Evolutionary conservation across 495 filamentous ascomycete species (phyloP).

Genomic region (Podospora pseudopauciseta): DNA sequence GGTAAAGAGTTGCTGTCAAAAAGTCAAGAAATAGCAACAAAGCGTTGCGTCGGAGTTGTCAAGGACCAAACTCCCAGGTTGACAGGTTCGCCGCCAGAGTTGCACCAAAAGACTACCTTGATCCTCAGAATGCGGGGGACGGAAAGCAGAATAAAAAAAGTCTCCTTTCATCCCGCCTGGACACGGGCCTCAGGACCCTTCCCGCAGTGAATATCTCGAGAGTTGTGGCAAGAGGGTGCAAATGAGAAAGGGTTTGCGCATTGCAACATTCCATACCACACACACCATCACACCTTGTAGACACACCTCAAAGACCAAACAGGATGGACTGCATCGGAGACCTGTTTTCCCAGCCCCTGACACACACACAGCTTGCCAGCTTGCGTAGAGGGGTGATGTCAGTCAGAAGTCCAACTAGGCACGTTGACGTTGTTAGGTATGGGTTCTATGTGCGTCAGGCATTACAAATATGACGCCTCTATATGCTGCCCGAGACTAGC

Average conservation of each 20-base stretch:
- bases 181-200: constrained; percentile 12
- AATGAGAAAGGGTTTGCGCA: no score
- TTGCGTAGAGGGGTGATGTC: no score
- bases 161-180: constrained; percentile 3
- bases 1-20: neutral
- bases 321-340: constrained; percentile 22
- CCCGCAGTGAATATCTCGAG: neutral
- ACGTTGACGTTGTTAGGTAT: neutral
- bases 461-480: constrained; percentile 17
- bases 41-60: constrained; percentile 23
- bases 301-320: neutral
- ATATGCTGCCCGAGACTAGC: neutral
- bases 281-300: neutral
- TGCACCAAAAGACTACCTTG: neutral
- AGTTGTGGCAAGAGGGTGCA: no score
- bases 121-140: constrained; percentile 24
- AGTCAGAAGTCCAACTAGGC: no score
- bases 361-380: neutral
- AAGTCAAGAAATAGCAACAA: constrained; percentile 21
- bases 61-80: constrained; percentile 23
- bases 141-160: neutral
- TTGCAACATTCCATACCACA: neutral
- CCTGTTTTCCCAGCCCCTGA: constrained; percentile 13
- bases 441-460: constrained; percentile 19
- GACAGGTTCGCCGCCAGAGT: constrained; percentile 15